Conservation (phyloP, 2,329 filamentous ascomycete genomes). For the Pseudogymnoascus sp. region DNA sequence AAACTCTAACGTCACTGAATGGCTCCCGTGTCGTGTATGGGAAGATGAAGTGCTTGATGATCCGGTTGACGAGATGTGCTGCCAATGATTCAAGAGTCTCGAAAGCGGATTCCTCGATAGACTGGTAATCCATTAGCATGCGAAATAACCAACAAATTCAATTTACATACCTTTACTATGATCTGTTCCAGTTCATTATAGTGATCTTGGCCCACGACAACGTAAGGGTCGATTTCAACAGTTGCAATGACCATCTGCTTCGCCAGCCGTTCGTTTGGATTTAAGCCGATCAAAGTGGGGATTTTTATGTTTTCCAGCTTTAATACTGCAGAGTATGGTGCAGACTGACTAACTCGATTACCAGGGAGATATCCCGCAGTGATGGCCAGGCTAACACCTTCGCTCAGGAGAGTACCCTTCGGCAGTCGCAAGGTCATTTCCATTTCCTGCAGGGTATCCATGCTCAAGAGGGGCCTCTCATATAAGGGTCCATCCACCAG, state of each 20-base stretch:
- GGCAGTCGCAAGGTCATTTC: slow-evolving; percentile 50
- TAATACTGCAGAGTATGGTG: slow-evolving; percentile 32
- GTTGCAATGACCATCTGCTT: slow-evolving; percentile 61
- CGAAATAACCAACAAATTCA: background rate
- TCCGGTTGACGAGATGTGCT: slow-evolving; percentile 37
- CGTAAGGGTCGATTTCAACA: slow-evolving; percentile 48
- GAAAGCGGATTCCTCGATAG: slow-evolving; percentile 48
- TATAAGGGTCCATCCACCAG: slow-evolving; percentile 25
- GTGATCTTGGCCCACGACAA: slow-evolving; percentile 38
- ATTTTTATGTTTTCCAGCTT: slow-evolving; percentile 51
- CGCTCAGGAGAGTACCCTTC: slow-evolving; percentile 61
- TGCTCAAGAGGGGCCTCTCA: slow-evolving; percentile 31
- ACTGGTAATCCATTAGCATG: slow-evolving; percentile 30
- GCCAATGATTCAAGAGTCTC: slow-evolving; percentile 58
- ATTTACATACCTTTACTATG: slow-evolving; percentile 49
- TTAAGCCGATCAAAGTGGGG: slow-evolving; percentile 64
- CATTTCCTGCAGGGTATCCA: slow-evolving; percentile 37
- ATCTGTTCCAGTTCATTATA: slow-evolving; percentile 50
- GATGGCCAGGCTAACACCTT: slow-evolving; percentile 46
- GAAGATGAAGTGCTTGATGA: slow-evolving; percentile 38
- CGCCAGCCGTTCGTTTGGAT: slow-evolving; percentile 57
- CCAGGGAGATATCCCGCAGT: slow-evolving; percentile 34
- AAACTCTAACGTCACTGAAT: slow-evolving; percentile 49
- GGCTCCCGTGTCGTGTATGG: slow-evolving; percentile 30
- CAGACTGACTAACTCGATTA: slow-evolving; percentile 21